phyloP scores from a whole-genome alignment of 176 grass and related monocot genomes.

The Sorghum bicolor region Sorghum_bicolor_NCBIv3 NC_012870.2:57397001-57397500 shows the following conservation, averaged over 20 bases:
- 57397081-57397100: neutral
- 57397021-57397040: neutral
- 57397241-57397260: neutral
- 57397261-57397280: too few species aligned
- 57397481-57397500: too few species aligned
- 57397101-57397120: neutral
- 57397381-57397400: too few species aligned
- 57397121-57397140: neutral
- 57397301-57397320: too few species aligned
- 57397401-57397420: too few species aligned
- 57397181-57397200: neutral
- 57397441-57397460: too few species aligned
- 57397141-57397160: neutral
- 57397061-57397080: neutral
- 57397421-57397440: too few species aligned
- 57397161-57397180: neutral
- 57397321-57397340: too few species aligned
- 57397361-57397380: too few species aligned
- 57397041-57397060: neutral
- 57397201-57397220: neutral
- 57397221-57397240: neutral
- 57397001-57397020: neutral
- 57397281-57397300: too few species aligned
- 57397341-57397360: too few species aligned
- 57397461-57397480: too few species aligned